These are phyloP conservation scores for Hymenoscyphus fraxineus DNA, from an alignment of 2,329 filamentous ascomycete species.

Conservation along the genomic window DNA sequence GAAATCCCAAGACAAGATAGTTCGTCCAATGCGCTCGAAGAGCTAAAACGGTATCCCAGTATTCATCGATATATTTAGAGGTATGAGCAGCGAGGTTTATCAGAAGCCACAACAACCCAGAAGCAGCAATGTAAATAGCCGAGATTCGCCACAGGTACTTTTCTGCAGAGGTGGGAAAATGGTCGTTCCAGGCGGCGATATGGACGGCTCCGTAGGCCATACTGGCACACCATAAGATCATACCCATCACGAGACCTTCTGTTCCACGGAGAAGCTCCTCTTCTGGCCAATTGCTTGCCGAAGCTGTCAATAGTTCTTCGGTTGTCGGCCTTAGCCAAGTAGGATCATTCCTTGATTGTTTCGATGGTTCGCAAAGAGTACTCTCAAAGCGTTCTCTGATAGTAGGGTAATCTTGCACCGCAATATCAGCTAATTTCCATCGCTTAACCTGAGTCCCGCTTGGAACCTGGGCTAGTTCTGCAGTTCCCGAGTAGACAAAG, in stretches of 20 bases:
- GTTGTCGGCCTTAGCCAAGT: neutral
- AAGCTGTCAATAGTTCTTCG: constrained; percentile 10
- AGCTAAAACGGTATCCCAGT: constrained; percentile 11
- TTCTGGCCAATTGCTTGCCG: constrained; percentile 12
- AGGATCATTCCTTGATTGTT: neutral
- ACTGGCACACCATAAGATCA: constrained; percentile 6
- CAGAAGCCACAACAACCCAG: constrained; percentile 9
- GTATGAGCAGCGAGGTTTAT: constrained; percentile 8
- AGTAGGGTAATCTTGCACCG: neutral
- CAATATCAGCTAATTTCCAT: neutral
- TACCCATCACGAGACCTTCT: constrained; percentile 16
- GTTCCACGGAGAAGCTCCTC: constrained; percentile 15
- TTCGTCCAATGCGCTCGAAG: constrained; percentile 9
- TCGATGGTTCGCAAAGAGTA: neutral
- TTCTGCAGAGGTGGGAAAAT: constrained; percentile 14
- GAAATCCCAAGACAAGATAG: constrained; percentile 10
- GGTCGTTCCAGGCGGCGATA: constrained; percentile 17
- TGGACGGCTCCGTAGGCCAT: constrained; percentile 18
- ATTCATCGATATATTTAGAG: neutral
- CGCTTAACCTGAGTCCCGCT: neutral
- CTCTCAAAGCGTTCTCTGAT: neutral
- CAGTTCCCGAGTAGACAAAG: neutral
- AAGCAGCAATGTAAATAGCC: constrained; percentile 13
- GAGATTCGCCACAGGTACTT: constrained; percentile 13
- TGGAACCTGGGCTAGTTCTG: neutral